Conservation (phyloP, 2,329 filamentous ascomycete genomes). For the Chalaropsis thielavioides region DNA sequence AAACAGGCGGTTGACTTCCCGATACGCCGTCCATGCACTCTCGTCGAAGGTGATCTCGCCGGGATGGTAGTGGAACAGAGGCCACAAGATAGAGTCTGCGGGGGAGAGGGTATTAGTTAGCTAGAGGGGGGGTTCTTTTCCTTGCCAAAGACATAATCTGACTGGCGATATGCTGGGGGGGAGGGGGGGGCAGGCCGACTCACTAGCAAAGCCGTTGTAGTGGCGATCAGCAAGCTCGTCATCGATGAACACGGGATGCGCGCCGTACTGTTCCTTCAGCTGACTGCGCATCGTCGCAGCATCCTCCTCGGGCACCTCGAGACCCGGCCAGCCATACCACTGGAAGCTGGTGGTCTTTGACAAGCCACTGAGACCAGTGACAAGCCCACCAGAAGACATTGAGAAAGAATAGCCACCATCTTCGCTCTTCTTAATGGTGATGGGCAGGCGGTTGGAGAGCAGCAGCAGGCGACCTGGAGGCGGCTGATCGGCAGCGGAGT, state of each 20-base stretch:
- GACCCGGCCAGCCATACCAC: slow-evolving; percentile 96
- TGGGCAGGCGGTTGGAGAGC: slow-evolving; percentile 86
- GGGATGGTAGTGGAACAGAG: slow-evolving; percentile 95
- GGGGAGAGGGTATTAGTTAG: neutral
- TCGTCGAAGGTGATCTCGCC: slow-evolving; percentile 98
- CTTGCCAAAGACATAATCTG: no score
- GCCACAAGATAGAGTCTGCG: slow-evolving; percentile 90
- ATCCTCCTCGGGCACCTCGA: slow-evolving; percentile 80
- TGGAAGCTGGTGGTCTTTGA: slow-evolving; percentile 88
- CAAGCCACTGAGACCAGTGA: slow-evolving; percentile 81
- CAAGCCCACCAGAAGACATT: slow-evolving; percentile 92
- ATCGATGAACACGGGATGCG: slow-evolving; percentile 82
- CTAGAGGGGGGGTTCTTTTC: neutral
- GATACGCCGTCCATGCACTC: slow-evolving; percentile 82
- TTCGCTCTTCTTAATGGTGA: slow-evolving; percentile 87
- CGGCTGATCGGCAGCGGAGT: slow-evolving; percentile 25
- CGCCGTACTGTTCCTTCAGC: slow-evolving; percentile 74
- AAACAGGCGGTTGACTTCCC: slow-evolving; percentile 83
- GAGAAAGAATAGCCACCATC: slow-evolving; percentile 86
- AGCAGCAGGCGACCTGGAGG: slow-evolving; percentile 51
- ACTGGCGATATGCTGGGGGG: no score
- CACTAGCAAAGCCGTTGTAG: slow-evolving; percentile 97
- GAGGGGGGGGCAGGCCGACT: slow-evolving; percentile 26
- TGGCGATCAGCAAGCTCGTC: slow-evolving; percentile 88
- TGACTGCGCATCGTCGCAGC: slow-evolving; percentile 57